These are phyloP conservation scores for Oryza coarctata DNA, from an alignment of 176 grass and related monocot species.

Conservation along the genomic window DNA sequence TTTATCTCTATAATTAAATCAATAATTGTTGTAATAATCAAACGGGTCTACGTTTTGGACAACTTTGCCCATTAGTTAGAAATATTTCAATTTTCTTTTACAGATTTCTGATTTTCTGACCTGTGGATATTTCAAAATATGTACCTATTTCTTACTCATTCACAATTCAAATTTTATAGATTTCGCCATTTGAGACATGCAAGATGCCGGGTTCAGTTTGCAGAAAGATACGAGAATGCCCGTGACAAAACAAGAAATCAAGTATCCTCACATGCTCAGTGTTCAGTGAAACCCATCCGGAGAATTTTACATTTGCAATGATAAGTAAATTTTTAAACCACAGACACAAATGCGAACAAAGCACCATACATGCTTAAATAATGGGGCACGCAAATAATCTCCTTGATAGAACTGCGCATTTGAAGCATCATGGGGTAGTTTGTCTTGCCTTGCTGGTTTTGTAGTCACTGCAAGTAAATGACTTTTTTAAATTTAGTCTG, in stretches of 20 bases:
- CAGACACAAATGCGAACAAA: background rate
- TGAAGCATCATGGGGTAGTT: constrained; percentile 29
- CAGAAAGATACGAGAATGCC: background rate
- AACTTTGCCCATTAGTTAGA: background rate
- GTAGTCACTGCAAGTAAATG: constrained; percentile 27
- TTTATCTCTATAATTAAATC: too few relatives aligned
- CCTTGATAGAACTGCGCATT: constrained; percentile 18
- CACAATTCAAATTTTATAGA: background rate
- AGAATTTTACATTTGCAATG: constrained; percentile 18
- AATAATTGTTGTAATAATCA: too few relatives aligned
- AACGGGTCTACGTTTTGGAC: too few relatives aligned
- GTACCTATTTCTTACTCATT: background rate
- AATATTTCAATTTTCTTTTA: background rate
- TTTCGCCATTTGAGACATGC: background rate
- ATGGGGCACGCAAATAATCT: background rate
- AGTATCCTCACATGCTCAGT: constrained; percentile 29
- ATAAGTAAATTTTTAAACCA: constrained; percentile 18
- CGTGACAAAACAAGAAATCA: background rate
- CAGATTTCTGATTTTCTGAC: background rate
- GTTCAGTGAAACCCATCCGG: background rate
- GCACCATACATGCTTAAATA: constrained; percentile 3
- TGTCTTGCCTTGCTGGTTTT: constrained; percentile 5
- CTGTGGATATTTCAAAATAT: background rate
- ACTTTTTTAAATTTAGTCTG: background rate
- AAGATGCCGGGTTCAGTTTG: background rate